Evolutionary conservation across 768 basidiomycete genomes (phyloP), one percentile per base, ranked within the genome.

Genomic region (Boletellus sp.): DNA sequence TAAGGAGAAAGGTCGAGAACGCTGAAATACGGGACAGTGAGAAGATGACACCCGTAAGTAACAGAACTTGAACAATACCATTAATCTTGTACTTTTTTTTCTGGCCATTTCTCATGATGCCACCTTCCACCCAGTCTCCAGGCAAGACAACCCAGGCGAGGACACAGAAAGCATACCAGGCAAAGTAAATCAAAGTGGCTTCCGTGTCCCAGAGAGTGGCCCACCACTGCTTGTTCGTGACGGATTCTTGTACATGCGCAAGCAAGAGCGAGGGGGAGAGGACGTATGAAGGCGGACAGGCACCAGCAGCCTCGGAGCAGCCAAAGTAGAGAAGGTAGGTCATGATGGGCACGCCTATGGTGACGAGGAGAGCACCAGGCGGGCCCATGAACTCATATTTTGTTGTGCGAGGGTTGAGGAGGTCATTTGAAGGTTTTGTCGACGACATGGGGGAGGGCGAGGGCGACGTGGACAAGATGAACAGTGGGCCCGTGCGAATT

Each of bases 51-150:
- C 13, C 6, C 23, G 24, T 8, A 9, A 9, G 17, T 6, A 1
- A 10, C 38, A 41, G 17, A 44, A 12, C 20, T 15, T 6, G 33
- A 35, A 20, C 68, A 78, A 58, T 62, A 94, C 94, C 94, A 72
- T 99, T 98, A 52, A 96, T 92, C 73, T 90, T 97, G 77, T 99
- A 99, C 52, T 77, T 70, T 65, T 88, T 85, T 62, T 77, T 84
- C 47, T 73, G 75, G 0, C 94, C 94, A 36, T 82, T 84, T 40
- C 96, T 78, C 58, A 95, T 67, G 8, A 74, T 72, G 22, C 73
- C 79, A 20, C 92, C 92, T 41, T 86, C 74, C 6, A 92, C 74
- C 72, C 75, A 74, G 51, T 90, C 85, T 4, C 82, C 83, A 1
- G 83, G 96, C 12, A 98, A 71, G 42, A 92, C 60, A 5, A 72